phyloP scores from a whole-genome alignment of 2,329 filamentous ascomycete species.

The Xylariaceae sp. region DNA sequence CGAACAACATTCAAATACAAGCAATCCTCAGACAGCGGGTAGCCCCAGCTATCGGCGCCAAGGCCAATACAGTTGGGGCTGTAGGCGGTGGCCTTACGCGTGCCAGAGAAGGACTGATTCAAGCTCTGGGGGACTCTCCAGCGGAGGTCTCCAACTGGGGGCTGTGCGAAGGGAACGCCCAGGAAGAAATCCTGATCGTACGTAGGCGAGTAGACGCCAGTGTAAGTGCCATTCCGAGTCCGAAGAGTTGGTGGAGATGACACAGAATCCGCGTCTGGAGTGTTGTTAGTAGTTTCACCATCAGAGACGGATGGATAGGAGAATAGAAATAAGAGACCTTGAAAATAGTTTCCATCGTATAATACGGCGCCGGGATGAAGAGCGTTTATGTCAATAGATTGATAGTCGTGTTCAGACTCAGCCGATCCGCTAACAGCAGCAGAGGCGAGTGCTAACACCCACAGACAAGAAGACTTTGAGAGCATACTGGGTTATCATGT shows the following conservation, averaged over 20 bases:
- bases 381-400: not conserved
- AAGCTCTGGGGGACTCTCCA: slow-evolving; percentile 2
- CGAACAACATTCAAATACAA: slow-evolving; percentile 10
- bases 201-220: not conserved
- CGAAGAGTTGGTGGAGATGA: not conserved
- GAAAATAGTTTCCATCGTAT: slow-evolving; percentile 4
- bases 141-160: slow-evolving; percentile 3
- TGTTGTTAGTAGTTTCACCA: not conserved
- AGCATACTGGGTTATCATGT: not conserved
- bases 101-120: not conserved
- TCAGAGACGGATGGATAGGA: too few species aligned
- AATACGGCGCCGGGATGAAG: not conserved
- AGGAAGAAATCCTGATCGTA: slow-evolving; percentile 15
- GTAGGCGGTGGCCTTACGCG: not conserved
- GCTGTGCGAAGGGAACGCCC: slow-evolving; percentile 7
- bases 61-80: slow-evolving; percentile 1
- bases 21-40: slow-evolving; percentile 2
- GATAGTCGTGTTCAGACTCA: not conserved
- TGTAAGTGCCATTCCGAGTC: slow-evolving; percentile 5
- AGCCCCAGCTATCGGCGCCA: slow-evolving; percentile 10
- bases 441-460: not conserved
- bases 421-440: not conserved
- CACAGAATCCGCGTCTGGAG: too few species aligned
- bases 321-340: not conserved
- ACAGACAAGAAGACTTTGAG: not conserved